Conservation (phyloP, 2,329 filamentous ascomycete species). For the Akanthomyces uredinophilus region DNA sequence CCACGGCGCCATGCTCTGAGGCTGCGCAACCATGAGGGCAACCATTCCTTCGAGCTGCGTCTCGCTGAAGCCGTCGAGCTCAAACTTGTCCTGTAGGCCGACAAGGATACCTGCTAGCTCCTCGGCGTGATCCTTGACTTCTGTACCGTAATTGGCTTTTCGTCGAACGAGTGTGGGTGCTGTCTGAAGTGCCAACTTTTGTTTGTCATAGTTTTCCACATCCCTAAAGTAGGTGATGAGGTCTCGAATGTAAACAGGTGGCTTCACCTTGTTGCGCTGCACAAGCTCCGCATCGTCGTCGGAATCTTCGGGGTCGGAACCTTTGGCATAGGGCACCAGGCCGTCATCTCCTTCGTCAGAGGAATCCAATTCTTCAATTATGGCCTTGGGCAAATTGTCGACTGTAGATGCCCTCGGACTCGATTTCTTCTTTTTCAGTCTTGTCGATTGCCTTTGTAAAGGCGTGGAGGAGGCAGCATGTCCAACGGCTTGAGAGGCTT, state of each 20-base stretch:
- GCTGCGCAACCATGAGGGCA: conserved; percentile 70
- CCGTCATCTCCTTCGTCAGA: conserved; percentile 60
- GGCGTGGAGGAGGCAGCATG: not conserved
- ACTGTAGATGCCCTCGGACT: conserved; percentile 26
- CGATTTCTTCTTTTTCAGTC: conserved; percentile 23
- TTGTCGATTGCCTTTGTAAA: conserved; percentile 17
- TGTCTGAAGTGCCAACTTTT: conserved; percentile 71
- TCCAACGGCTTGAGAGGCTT: conserved; percentile 9
- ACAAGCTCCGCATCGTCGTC: conserved; percentile 89
- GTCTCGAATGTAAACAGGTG: conserved; percentile 88
- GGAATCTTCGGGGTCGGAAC: conserved; percentile 83
- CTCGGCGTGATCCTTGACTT: conserved; percentile 77
- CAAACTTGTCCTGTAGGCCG: conserved; percentile 79
- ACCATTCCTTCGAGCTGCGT: conserved; percentile 76
- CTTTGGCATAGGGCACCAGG: conserved; percentile 74
- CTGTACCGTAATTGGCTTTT: conserved; percentile 82
- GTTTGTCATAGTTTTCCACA: conserved; percentile 76
- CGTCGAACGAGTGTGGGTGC: conserved; percentile 78
- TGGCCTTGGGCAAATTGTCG: conserved; percentile 35
- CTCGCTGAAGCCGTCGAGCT: conserved; percentile 72
- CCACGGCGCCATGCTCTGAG: conserved; percentile 74
- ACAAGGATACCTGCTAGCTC: conserved; percentile 73
- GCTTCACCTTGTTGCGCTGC: conserved; percentile 72
- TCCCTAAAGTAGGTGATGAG: conserved; percentile 75
- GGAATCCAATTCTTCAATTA: conserved; percentile 62